Evolutionary conservation across 306 rosid species (phyloP).

Genomic region (Quercus engelmannii): DNA sequence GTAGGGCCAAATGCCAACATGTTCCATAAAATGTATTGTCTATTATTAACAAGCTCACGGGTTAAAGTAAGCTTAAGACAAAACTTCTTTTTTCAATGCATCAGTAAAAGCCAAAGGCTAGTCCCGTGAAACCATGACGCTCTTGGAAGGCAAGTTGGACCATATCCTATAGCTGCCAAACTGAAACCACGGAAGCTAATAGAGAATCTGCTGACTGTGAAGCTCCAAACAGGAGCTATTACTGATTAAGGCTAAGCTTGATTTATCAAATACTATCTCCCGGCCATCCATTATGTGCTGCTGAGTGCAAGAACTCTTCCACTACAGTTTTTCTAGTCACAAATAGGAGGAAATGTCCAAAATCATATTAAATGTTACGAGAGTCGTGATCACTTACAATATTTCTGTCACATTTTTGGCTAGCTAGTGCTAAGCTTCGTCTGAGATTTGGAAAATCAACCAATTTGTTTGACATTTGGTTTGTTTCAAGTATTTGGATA

Average conservation of each 20-base stretch:
- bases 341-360: too few species aligned
- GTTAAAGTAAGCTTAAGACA: constrained; percentile 26
- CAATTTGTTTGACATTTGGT: too few species aligned
- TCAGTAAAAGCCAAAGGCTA: constrained; percentile 28
- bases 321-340: too few species aligned
- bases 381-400: too few species aligned
- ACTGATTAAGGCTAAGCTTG: neutral
- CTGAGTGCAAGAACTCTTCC: too few species aligned
- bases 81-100: constrained; percentile 20
- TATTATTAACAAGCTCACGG: constrained; percentile 32
- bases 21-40: constrained; percentile 6
- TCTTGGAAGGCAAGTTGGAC: constrained; percentile 14
- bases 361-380: too few species aligned
- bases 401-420: too few species aligned
- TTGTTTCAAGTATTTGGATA: too few species aligned
- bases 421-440: too few species aligned
- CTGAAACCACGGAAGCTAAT: constrained; percentile 29
- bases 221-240: neutral
- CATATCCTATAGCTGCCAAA: constrained; percentile 13
- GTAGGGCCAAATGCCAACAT: constrained; percentile 9
- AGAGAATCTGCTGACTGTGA: neutral
- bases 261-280: too few species aligned
- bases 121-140: constrained; percentile 39
- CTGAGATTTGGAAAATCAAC: too few species aligned
- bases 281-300: too few species aligned